A percentile compares a stretch with the other conserved stretches of the same genome.
Conservation (phyloP, 371 early-diverging fungal species). For the Capniomyces stellatus region DNA sequence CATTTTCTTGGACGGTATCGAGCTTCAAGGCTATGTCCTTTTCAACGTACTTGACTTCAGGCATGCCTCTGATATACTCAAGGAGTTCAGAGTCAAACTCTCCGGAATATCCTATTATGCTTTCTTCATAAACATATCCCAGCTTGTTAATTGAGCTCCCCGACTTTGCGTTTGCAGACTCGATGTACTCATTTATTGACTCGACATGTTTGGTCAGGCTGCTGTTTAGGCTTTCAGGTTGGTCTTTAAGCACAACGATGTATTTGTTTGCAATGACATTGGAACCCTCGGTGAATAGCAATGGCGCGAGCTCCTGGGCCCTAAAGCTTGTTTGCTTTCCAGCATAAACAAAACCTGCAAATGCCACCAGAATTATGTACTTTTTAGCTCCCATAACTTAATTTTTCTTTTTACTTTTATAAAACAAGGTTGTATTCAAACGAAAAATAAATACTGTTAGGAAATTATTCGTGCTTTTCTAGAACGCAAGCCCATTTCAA, state of each 20-base stretch:
- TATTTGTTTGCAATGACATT: conserved; percentile 57
- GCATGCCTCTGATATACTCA: conserved; percentile 42
- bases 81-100: conserved; percentile 43
- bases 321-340: not conserved
- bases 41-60: conserved; percentile 78
- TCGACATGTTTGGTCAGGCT: conserved; percentile 17
- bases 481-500: too few relatives aligned
- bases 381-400: too few relatives aligned
- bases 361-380: too few relatives aligned
- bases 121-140: conserved; percentile 50
- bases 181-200: conserved; percentile 20
- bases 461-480: too few relatives aligned
- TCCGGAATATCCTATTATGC: conserved; percentile 64
- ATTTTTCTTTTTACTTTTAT: too few relatives aligned
- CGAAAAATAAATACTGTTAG: too few relatives aligned
- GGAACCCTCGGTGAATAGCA: conserved; percentile 37
- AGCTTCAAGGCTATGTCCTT: conserved; percentile 64
- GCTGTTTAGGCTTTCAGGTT: conserved; percentile 29
- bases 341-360: too few relatives aligned
- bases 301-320: not conserved
- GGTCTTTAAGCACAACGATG: conserved; percentile 62
- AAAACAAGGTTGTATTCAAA: too few relatives aligned
- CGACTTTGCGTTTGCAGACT: conserved; percentile 13
- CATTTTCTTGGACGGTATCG: conserved; percentile 40
- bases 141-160: conserved; percentile 30